Base-by-base conservation (phyloP, 805 yeast species). In the Lachancea cidri region DNA sequence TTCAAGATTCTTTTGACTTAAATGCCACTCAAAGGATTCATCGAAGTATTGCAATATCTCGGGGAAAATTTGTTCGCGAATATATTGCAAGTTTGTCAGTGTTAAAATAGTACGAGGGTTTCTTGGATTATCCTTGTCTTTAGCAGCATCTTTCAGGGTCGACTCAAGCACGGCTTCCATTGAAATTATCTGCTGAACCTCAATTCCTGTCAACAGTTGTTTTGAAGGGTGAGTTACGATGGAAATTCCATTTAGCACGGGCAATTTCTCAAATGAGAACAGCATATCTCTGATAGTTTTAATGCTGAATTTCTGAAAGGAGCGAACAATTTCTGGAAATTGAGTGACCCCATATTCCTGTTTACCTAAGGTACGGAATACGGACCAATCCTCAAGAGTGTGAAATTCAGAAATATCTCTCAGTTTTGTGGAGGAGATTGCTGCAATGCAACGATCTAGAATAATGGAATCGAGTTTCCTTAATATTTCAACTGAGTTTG, bases 51-150 rank as follows among this genome's bases (percentile, higher is more conserved):
- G 69, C 11, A 79, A 54, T 15, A 78, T 58, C 17, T 60, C 55
- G 1, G 84, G 81, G 18, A 82, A 64, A 2, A 75, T 66, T 3
- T 51, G 57, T 17, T 62, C 63, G 24, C 72, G 64, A 22, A 83
- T 59, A 35, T 68, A 68, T 34, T 70, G 72, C 35, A 82, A 57
- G 50, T 81, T 81, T 33, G 79, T 71, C 33, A 81, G 56, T 0
- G 83, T 72, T 29, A 75, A 53, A 29, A 78, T 61, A 11, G 77
- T 65, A 44, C 74, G 74, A 5, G 70, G 56, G 38, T 74, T 67
- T 49, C 67, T 66, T 27, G 63, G 56, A 17, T 59, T 58, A 27
- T 65, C 66, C 34, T 60, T 65, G 41, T 69, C 71, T 43, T 62
- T 64, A 5, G 70, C 67, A 3, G 71, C 68, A 42, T 64, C 65